Evolutionary conservation across 495 filamentous ascomycete genomes (phyloP).

Genomic region (Lasiosphaeria ovina): DNA sequence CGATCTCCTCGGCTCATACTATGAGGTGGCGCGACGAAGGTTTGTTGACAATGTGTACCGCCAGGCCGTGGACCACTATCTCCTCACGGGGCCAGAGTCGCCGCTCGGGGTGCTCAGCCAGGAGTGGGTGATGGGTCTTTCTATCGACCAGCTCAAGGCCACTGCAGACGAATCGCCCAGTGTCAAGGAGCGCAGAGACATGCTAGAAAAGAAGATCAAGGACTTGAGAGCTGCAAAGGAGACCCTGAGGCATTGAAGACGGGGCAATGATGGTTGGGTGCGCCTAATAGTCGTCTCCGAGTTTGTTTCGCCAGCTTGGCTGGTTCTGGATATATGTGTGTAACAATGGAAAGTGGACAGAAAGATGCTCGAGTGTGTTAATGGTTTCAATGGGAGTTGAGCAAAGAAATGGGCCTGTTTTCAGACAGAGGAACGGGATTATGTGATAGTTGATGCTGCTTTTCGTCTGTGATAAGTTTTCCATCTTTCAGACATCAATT

Average conservation of each 20-base stretch:
- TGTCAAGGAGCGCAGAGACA: slow-evolving; percentile 23
- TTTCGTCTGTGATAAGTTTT: too few relatives aligned
- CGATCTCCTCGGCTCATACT: slow-evolving; percentile 59
- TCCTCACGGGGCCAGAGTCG: slow-evolving; percentile 31
- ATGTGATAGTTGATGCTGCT: too few relatives aligned
- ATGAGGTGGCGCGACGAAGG: slow-evolving; percentile 54
- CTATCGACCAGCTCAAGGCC: slow-evolving; percentile 28
- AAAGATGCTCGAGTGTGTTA: too few relatives aligned
- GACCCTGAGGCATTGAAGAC: slow-evolving; percentile 20
- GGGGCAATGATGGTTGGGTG: too few relatives aligned
- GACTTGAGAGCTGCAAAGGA: slow-evolving; percentile 27
- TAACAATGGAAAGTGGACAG: too few relatives aligned
- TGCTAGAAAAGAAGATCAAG: slow-evolving; percentile 27
- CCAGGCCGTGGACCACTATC: slow-evolving; percentile 34
- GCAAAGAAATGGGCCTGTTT: too few relatives aligned
- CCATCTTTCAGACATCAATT: too few relatives aligned
- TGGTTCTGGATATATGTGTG: too few relatives aligned
- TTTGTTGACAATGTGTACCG: slow-evolving; percentile 58
- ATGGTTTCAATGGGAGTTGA: too few relatives aligned
- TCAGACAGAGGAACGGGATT: too few relatives aligned
- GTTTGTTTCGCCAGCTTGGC: too few relatives aligned
- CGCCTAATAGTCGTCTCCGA: too few relatives aligned
- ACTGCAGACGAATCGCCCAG: slow-evolving; percentile 36
- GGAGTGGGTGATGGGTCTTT: slow-evolving; percentile 34
- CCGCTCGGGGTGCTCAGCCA: slow-evolving; percentile 34